Evolutionary conservation across 768 basidiomycete species (phyloP).

Genomic region (Macrolepiota fuliginosa): DNA sequence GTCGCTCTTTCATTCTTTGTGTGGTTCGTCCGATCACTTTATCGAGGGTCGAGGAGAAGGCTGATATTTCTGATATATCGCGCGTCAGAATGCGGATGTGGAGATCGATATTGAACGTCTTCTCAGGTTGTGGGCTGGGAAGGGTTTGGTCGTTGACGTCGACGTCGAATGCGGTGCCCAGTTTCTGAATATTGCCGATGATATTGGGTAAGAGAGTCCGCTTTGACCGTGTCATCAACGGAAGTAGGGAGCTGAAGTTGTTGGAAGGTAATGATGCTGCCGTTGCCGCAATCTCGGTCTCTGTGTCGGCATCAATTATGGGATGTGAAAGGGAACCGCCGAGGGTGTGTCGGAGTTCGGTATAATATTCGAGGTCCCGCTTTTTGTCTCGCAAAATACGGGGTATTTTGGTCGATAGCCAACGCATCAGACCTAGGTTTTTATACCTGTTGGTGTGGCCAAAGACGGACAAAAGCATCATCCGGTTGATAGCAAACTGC

Average conservation of each 20-base stretch:
- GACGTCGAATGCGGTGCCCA: slow-evolving; percentile 28
- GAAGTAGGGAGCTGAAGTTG: neutral
- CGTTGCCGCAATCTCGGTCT: slow-evolving; percentile 11
- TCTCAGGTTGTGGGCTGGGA: slow-evolving; percentile 22
- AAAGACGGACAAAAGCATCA: slow-evolving; percentile 54
- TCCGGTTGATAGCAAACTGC: slow-evolving; percentile 51
- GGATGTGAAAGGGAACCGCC: neutral
- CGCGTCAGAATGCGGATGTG: slow-evolving; percentile 57
- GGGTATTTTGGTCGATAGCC: slow-evolving; percentile 48
- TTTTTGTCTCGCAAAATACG: slow-evolving; percentile 48
- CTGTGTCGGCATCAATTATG: neutral
- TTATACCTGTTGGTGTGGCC: slow-evolving; percentile 59
- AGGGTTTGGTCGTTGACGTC: slow-evolving; percentile 28
- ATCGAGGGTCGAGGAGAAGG: slow-evolving; percentile 39
- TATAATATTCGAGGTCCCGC: slow-evolving; percentile 42
- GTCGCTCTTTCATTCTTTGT: slow-evolving; percentile 67
- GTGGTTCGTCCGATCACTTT: slow-evolving; percentile 47
- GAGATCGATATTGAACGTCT: slow-evolving; percentile 47
- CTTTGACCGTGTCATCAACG: slow-evolving; percentile 3
- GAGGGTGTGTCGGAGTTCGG: slow-evolving; percentile 24
- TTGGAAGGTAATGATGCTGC: neutral
- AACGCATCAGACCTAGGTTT: slow-evolving; percentile 57
- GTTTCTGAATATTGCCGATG: neutral
- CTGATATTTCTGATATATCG: slow-evolving; percentile 49
- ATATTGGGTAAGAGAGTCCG: neutral